Evolutionary conservation across 768 basidiomycete genomes (phyloP), one percentile per base, ranked within the genome.

Genomic region (Xerocomellus intermedius): DNA sequence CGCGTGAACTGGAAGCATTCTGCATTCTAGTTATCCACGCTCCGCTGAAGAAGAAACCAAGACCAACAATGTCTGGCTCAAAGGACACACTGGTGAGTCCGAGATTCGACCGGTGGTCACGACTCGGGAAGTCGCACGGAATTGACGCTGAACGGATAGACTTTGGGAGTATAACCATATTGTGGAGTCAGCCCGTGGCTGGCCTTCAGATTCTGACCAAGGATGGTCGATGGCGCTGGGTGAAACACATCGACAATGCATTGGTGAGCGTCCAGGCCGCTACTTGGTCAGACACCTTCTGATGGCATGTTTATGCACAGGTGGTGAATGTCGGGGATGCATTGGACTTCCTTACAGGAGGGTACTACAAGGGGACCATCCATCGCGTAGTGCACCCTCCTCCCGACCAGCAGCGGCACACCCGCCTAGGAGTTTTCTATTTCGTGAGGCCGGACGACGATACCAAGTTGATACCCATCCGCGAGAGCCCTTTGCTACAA

Each of bases 341-440:
- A 0, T 63, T 86, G 56, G 79, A 84, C 50, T 82, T 85, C 61
- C 73, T 86, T 19, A 82, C 81, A 2, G 83, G 84, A 1, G 83
- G 83, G 1, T 84, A 73, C 58, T 85, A 85, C 67, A 77, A 74
- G 32, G 79, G 77, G 13, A 85, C 84, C 2, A 79, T 84, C 48
- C 84, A 86, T 60, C 79, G 83, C 14, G 83, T 86, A n/a, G 73
- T 82, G 3, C 80, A 81, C 57, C 85, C 83, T 2, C 84, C 83
- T 10, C 60, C 64, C 0, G 82, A 84, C 55, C 84, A 86, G 58
- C 77, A 69, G 30, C 65, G 62, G 30, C 68, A 74, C 56, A 72
- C 78, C 16, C 79, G 84, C 9, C 72, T 85, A 2, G 83, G 84
- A 1, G 73, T 78, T 4, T 84, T 85, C 64, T 85, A 85, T 66